These are phyloP conservation scores for Purshia tridentata DNA, from an alignment of 306 rosid species.

Conservation along the genomic window DNA sequence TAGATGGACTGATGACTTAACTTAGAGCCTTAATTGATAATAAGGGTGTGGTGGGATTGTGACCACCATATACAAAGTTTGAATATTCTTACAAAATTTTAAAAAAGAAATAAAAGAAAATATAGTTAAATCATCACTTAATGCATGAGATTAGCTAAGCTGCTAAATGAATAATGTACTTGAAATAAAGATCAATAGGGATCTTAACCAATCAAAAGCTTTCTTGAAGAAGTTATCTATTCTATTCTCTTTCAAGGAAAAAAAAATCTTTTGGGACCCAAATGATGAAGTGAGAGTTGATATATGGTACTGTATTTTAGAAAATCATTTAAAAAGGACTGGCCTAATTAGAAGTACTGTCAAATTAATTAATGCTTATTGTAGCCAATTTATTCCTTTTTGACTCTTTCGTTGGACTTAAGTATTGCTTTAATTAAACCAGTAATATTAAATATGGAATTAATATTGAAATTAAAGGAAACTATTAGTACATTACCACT, in stretches of 20 bases:
- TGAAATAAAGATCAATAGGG: neutral
- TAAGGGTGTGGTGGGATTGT: neutral
- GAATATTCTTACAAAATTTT: neutral
- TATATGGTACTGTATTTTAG: neutral
- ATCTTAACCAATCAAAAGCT: neutral
- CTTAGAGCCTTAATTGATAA: neutral
- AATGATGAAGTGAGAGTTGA: neutral
- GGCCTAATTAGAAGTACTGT: neutral
- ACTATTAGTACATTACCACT: no score
- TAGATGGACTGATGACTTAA: slow-evolving; percentile 1
- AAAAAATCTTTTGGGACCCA: slow-evolving; percentile 4
- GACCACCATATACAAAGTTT: neutral
- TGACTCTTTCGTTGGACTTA: neutral
- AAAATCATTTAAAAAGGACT: neutral
- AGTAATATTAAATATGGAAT: neutral
- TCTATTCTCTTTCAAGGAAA: neutral
- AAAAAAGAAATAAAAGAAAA: neutral
- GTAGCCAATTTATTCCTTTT: slow-evolving; percentile 3
- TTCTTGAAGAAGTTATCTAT: neutral
- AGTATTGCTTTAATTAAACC: neutral
- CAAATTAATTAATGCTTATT: neutral
- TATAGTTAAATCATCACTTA: slow-evolving; percentile 1
- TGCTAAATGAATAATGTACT: neutral
- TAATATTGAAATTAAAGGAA: no score
- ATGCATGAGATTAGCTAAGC: neutral